Conservation (phyloP, 257 asterid species). For the Thymus mandschuricus region DNA sequence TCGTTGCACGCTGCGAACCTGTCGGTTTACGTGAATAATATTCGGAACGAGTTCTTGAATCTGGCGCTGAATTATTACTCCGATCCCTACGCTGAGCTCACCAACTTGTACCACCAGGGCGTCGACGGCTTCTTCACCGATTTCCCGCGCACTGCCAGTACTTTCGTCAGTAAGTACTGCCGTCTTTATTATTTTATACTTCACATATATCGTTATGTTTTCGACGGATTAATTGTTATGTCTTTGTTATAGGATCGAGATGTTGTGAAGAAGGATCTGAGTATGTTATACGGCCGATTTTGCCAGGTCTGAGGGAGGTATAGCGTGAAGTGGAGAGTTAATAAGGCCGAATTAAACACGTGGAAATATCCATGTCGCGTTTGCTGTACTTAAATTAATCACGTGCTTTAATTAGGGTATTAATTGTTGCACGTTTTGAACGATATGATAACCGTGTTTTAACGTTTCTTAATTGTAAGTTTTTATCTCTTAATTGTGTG, state of each 20-base stretch:
- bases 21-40: conserved; percentile 63
- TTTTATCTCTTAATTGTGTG: no score
- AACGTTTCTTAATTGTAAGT: no score
- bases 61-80: conserved; percentile 64
- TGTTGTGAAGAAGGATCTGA: conserved; percentile 33
- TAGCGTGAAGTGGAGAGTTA: no score
- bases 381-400: no score
- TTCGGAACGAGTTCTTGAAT: conserved; percentile 76
- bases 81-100: conserved; percentile 79
- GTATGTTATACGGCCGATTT: conserved; percentile 35
- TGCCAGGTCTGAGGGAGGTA: conserved; percentile 33
- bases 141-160: conserved; percentile 66
- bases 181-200: no score
- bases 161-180: conserved; percentile 58
- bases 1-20: conserved; percentile 72
- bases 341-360: not conserved
- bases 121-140: conserved; percentile 75
- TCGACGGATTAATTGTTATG: no score
- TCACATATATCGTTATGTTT: no score
- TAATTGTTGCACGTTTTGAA: no score
- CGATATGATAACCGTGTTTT: no score
- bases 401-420: no score
- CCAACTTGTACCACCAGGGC: conserved; percentile 48
- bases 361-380: no score
- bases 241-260: conserved; percentile 43